Evolutionary conservation across 495 filamentous ascomycete species (phyloP), one percentile per base, ranked within the genome.

Genomic region (Penicillium psychrofluorescens): DNA sequence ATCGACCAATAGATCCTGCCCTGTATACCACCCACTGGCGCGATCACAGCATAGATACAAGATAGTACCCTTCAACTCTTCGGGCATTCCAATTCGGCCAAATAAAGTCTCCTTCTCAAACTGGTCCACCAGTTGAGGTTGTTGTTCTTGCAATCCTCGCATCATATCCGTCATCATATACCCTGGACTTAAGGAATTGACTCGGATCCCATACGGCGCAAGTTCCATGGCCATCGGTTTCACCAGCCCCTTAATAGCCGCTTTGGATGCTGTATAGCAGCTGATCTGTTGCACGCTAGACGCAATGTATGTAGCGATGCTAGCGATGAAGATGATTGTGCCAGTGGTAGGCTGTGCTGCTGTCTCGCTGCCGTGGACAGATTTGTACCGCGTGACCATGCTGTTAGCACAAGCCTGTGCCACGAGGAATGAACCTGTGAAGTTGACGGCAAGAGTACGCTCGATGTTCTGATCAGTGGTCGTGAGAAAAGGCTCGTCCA

Each of bases 221-320:
- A 76, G 45, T 48, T 76, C 74, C 44, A 77, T 51, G 32, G 71
- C 73, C 62, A 77, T 63, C 36, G 62, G 60, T 43, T 77, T 75
- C 11, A 61, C 63, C 37, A 77, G 68, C 2, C 71, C 73, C 15
- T 72, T 68, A 1, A 75, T 55, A 11, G 54, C 73, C 30, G 52
- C 73, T 50, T 77, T 75, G 37, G 63, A 70, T 0, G 70, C 61
- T 43, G 68, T 71, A 49, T 77, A 75, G 12, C 30, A 41, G 36
- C 41, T 46, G 28, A 41, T 40, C n/a, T 31, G 27, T 30, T 56
- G 53, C 1, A 10, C 29, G 2, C 11, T 38, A 9, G 27, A 39
- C 10, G 49, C 46, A 33, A 42, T 29, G 36, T 56, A 36, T 8
- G 55, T 43, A n/a, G 55, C 46, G 22, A 56, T 46, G 7, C 43